Conservation (phyloP, 2,329 filamentous ascomycete species). For the Cladosporium sp. region DNA sequence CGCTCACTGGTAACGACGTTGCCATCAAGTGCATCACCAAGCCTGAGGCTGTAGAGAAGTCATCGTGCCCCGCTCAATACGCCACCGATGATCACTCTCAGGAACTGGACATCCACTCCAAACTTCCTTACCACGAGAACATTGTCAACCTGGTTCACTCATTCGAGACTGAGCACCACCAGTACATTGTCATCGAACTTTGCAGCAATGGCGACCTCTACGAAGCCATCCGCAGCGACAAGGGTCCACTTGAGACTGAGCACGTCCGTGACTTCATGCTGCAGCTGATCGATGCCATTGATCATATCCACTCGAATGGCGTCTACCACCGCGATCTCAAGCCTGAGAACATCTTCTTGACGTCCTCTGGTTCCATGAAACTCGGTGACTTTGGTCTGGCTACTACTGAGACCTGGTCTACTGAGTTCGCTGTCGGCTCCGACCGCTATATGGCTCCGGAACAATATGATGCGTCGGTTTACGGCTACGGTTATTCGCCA, state of each 20-base stretch:
- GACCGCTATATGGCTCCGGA: constrained; percentile 99
- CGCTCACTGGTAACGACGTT: constrained; percentile 70
- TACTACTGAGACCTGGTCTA: constrained; percentile 83
- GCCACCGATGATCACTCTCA: constrained; percentile 78
- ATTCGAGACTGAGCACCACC: constrained; percentile 86
- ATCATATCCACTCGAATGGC: constrained; percentile 84
- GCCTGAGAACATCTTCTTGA: constrained; percentile 97
- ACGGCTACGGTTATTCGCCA: constrained; percentile 73
- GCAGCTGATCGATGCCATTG: constrained; percentile 82
- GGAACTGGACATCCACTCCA: constrained; percentile 74
- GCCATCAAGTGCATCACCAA: constrained; percentile 97
- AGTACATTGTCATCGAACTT: constrained; percentile 91
- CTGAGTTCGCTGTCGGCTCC: constrained; percentile 89
- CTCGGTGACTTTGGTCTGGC: constrained; percentile 94
- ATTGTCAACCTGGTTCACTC: constrained; percentile 89
- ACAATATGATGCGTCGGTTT: constrained; percentile 84
- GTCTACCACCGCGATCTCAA: constrained; percentile 98
- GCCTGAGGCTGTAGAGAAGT: constrained; percentile 52
- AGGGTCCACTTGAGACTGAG: constrained; percentile 87
- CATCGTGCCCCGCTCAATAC: constrained; percentile 56
- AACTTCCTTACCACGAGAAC: constrained; percentile 76
- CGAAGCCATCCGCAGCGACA: constrained; percentile 86
- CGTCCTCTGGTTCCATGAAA: constrained; percentile 83
- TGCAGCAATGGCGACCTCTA: constrained; percentile 95
- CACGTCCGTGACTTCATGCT: constrained; percentile 98